Evolutionary conservation across 441 rosid genomes (phyloP).

Genomic region (Gossypium aridum): DNA sequence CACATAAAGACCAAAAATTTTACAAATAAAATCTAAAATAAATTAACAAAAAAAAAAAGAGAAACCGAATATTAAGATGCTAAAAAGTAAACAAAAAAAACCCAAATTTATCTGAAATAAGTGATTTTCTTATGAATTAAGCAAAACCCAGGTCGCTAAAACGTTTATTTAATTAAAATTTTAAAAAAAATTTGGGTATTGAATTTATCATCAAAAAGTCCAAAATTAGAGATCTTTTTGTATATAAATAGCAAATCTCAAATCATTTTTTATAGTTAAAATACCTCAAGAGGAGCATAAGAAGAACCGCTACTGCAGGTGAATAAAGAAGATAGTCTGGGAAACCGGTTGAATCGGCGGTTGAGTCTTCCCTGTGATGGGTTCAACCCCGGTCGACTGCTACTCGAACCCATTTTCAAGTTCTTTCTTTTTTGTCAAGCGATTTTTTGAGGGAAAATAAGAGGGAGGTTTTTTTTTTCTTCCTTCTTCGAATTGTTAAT

Average conservation of each 20-base stretch:
- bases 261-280: not conserved
- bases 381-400: conserved; percentile 35
- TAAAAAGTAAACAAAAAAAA: not conserved
- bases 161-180: not conserved
- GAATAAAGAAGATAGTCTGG: conserved; percentile 30
- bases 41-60: not conserved
- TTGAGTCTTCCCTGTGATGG: conserved; percentile 20
- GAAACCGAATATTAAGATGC: not conserved
- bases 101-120: not conserved
- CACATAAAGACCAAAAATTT: not conserved
- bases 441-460: not conserved
- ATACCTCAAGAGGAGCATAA: conserved; percentile 37
- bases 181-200: not conserved
- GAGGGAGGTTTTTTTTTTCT: not conserved
- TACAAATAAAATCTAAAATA: not conserved
- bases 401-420: conserved; percentile 46
- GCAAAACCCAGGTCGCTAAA: not conserved
- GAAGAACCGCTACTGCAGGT: conserved; percentile 43
- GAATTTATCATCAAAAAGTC: not conserved
- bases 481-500: not conserved
- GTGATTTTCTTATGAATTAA: not conserved
- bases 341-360: conserved; percentile 23
- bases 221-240: not conserved
- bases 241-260: not conserved
- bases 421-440: not conserved